Percentiles rank a stretch among this genome's conserved stretches.
These are phyloP conservation scores for Rhodotorula sphaerocarpa DNA, from an alignment of 768 basidiomycete genomes.

Conservation along the genomic window DNA sequence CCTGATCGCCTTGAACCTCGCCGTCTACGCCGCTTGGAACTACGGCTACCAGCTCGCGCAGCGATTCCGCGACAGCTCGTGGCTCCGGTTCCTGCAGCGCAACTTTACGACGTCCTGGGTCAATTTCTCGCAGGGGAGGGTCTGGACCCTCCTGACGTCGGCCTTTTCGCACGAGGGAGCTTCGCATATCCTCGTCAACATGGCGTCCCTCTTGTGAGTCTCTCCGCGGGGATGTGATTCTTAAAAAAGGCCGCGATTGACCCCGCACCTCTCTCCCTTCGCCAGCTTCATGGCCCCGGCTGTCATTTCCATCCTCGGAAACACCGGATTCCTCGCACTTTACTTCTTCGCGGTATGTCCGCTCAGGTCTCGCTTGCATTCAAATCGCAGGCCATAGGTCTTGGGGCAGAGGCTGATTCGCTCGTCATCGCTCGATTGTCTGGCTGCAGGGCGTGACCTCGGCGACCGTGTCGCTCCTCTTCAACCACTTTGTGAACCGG, in stretches of 20 bases:
- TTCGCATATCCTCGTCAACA: slow-evolving; percentile 21
- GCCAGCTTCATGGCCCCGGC: slow-evolving; percentile 58
- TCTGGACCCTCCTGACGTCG: slow-evolving; percentile 68
- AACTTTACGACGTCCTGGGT: slow-evolving; percentile 59
- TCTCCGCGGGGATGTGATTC: no score
- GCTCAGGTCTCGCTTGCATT: slow-evolving; percentile 35
- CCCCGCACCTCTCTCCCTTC: no score
- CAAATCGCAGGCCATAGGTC: not conserved
- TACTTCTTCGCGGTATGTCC: slow-evolving; percentile 53
- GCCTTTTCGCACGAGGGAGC: slow-evolving; percentile 52
- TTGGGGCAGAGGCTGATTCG: not conserved
- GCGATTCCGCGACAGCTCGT: slow-evolving; percentile 43
- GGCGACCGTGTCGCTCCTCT: slow-evolving; percentile 11
- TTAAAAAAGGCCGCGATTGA: no score
- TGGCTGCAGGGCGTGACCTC: slow-evolving; percentile 16
- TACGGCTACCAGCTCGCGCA: slow-evolving; percentile 15
- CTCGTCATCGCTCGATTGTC: not conserved
- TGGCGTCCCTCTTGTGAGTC: slow-evolving; percentile 7
- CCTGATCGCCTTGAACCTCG: slow-evolving; percentile 14
- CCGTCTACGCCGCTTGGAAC: slow-evolving; percentile 18
- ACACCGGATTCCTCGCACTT: slow-evolving; percentile 33
- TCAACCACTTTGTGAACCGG: slow-evolving; percentile 12
- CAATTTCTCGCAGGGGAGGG: slow-evolving; percentile 58
- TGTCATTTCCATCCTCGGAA: slow-evolving; percentile 59
- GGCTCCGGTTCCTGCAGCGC: slow-evolving; percentile 51